Evolutionary conservation across 2,329 filamentous ascomycete species (phyloP), one percentile per base, ranked within the genome.

Genomic region (Monosporascus sp.): DNA sequence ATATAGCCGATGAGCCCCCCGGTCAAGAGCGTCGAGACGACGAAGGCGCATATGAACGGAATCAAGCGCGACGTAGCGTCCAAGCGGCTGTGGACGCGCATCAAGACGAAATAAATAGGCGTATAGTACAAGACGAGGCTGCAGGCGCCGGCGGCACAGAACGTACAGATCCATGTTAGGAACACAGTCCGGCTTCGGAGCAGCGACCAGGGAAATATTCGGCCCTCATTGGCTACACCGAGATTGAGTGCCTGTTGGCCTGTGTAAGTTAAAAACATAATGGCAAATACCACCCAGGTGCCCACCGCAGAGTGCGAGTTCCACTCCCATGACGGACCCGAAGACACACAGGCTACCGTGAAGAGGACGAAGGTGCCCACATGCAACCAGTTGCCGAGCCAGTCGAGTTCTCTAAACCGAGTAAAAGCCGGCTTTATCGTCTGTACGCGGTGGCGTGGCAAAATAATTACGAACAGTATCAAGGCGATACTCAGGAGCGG

Each of bases 101-200:
- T 70, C 60, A 82, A 83, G 53, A 79, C 75, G 62, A 82, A 82
- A 65, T 73, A 81, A 0, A 82, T 65, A 0, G 80, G 80, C 7
- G 78, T 74, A 63, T 78, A 83, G 65, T 82, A 83, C 6, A 78
- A 66, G 0, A 70, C 59, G 46, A 75, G 64, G 15, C 71, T 73
- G 53, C 72, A 69, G 8, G 64, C 64, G 3, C 70, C 65, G 6
- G 66, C 70, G 0, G 67, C 67, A 35, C 65, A 67, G 2, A 67
- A 62, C 1, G 70, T 75, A 6, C 68, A 65, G 31, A 78, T 61
- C 58, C 71, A 75, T 1, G 81, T 63, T 0, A 81, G 62, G 1
- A 76, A 49, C 17, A 74, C 60, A 14, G 70, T 68, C 3, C 67
- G 64, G 7, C 65, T 62, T 6, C 55, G 60, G 1, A 81, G 57